Base-by-base conservation (phyloP, 805 yeast species). In the Groenewaldozyma salmanticensis region DNA sequence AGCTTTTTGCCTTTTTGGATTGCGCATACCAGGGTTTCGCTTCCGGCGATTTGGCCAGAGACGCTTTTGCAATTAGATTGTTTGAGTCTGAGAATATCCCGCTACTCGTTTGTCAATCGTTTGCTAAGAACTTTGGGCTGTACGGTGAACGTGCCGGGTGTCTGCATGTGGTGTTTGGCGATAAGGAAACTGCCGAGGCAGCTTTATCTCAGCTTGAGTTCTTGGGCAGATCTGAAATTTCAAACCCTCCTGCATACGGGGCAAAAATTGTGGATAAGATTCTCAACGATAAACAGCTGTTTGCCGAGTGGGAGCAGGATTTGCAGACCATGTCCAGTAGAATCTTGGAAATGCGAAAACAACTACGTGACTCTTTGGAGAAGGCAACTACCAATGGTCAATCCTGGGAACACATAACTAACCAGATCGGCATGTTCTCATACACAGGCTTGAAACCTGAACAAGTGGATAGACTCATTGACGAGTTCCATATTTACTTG, bases 21-120 rank as follows among this genome's bases (percentile, higher is more conserved):
- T 77, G 87, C 46, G 97, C 97, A 18, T 90, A 92, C 70, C 97
- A 90, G 67, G 98, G 98, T 4, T 90, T 90, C 60, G 95, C 97
- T 21, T 74, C 88, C 34, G 97, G 97, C 42, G 77, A 81, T 53
- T 72, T 86, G 51, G 79, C 72, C 49, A 71, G 74, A 45, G 98
- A 90, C 55, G 90, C 94, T 5, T 84, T 74, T 68, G 86, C 96
- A 19, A 77, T 81, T 42, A 71, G 87, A 50, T 53, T 62, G 57
- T 71, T 77, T 44, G 62, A 68, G 32, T 60, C 64, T 16, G 67
- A 66, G 42, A 65, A 69, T 31, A 60, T 70, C 49, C 88, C 90
- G 43, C 62, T 83, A 41, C 55, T 85, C 24, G 73, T 90, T 43
- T 87, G 95, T 65, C 98, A 90, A 70, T 87, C 96, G 6, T 90